Base-by-base conservation (phyloP, 2,329 filamentous ascomycete genomes). In the Colletotrichum somersetense region DNA sequence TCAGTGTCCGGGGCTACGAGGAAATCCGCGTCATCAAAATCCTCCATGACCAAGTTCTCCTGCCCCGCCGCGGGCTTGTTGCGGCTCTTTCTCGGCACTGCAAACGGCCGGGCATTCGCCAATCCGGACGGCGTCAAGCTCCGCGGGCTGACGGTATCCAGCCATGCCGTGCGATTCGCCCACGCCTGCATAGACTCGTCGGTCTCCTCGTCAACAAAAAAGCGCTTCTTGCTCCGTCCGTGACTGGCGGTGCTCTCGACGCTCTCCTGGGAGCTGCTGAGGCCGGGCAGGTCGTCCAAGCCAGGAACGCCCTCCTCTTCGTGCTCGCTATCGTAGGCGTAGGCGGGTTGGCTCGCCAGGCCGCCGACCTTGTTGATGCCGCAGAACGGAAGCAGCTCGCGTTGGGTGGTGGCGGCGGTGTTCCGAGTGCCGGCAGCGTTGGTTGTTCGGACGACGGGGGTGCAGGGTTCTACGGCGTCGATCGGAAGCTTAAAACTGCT, bases 321-420 rank as follows among this genome's bases (percentile, higher is more conserved):
- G 23, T 77, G 72, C 44, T 62, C 74, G 6, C 75, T 74, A n/a
- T 73, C 75, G 53, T 74, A 71, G 20, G 74, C 44, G 42, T 59
- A 81, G 30, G 83, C 80, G 18, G 89, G 85, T 78, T 94, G 92
- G 38, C 87, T 84, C 40, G 87, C 88, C 53, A 91, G 82, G 0
- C 93, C 93, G 50, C 93, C 93, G 67, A 93, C 86, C 77, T 91
- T 94, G 83, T 94, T 88, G 75, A 96, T 87, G 35, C 93, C 94
- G 79, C 93, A 96, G 79, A 95, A 97, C 0, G 94, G 94, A 10
- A 91, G 84, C 5, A 97, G 85, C 78, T 96, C 94, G 42, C 88
- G 85, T 46, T 83, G 81, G 8, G 78, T 74, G 6, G 78, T 77
- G 66, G 79, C 76, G 52, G 67, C 57, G 56, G 46, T 46, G 23